phyloP scores from a whole-genome alignment of 106 monocot species.

The Ottelia alismoides region DNA sequence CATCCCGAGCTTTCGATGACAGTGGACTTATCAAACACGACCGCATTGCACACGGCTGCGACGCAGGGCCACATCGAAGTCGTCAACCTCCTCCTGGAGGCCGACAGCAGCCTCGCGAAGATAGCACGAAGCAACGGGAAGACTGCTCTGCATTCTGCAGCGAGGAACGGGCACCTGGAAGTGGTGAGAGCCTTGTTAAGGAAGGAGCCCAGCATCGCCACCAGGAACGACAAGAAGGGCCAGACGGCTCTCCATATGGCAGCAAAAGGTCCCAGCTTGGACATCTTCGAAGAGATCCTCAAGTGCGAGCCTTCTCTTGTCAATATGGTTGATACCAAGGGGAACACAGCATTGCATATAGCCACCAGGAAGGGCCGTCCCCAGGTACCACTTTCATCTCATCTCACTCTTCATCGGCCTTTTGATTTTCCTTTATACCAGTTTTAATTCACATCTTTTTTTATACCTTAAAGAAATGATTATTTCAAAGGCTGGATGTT shows the following conservation, averaged over 20 bases:
- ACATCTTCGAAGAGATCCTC: constrained; percentile 1
- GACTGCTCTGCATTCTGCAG: constrained; percentile 18
- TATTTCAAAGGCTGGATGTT: too few relatives aligned
- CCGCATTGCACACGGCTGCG: constrained; percentile 28
- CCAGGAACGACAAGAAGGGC: constrained; percentile 6
- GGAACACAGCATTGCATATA: constrained; percentile 12
- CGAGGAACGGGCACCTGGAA: constrained; percentile 12
- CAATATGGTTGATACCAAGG: constrained; percentile 8
- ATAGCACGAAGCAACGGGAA: constrained; percentile 24
- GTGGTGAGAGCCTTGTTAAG: constrained; percentile 4
- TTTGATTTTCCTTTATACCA: too few relatives aligned
- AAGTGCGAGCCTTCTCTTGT: constrained; percentile 2
- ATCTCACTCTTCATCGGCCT: too few relatives aligned
- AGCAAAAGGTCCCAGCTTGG: constrained; percentile 7
- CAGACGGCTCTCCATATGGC: constrained; percentile 16
- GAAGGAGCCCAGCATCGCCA: constrained; percentile 2
- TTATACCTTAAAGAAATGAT: too few relatives aligned
- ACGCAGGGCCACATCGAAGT: constrained; percentile 22
- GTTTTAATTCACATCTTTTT: too few relatives aligned
- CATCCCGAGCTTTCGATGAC: constrained; percentile 21
- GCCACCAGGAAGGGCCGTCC: constrained; percentile 9
- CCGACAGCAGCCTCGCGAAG: constrained; percentile 20
- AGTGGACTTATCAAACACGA: constrained; percentile 10
- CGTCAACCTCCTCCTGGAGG: constrained; percentile 26
- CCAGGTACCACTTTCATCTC: too few relatives aligned